phyloP scores from a whole-genome alignment of 83 land plant genomes.

The Picea abies region DNA sequence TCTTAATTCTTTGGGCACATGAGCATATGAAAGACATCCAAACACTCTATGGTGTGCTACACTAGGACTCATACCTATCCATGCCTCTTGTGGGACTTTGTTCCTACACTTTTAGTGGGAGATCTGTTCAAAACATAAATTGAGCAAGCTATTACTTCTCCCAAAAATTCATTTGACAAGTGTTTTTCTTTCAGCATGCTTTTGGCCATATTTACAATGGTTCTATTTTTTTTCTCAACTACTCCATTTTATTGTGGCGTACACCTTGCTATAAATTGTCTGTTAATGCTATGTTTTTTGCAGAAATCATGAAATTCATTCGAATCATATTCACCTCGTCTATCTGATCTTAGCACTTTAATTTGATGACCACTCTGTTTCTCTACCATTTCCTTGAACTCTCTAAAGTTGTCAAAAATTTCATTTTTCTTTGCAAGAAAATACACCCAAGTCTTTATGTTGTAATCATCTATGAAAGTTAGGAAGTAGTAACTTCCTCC shows the following conservation, averaged over 20 bases:
- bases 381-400: constrained; percentile 14
- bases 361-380: constrained; percentile 6
- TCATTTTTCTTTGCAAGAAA: constrained; percentile 21
- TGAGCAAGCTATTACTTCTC: background rate
- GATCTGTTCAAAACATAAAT: no score
- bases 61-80: no score
- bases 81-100: no score
- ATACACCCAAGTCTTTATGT: constrained; percentile 21
- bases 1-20: no score
- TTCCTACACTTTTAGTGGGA: no score
- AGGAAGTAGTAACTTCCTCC: background rate
- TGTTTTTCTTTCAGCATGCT: background rate
- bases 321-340: constrained; percentile 21
- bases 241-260: background rate
- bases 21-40: no score
- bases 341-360: constrained; percentile 14
- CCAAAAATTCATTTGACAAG: background rate
- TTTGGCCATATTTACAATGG: background rate
- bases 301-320: constrained; percentile 1
- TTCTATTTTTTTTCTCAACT: background rate
- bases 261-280: constrained; percentile 19
- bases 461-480: constrained; percentile 22
- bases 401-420: constrained; percentile 5
- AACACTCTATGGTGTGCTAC: no score
- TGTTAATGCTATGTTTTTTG: background rate